A percentile compares a stretch with the other conserved stretches of the same genome.
phyloP scores from a whole-genome alignment of 805 yeast species.

The Saccharomycopsis sp. region DNA sequence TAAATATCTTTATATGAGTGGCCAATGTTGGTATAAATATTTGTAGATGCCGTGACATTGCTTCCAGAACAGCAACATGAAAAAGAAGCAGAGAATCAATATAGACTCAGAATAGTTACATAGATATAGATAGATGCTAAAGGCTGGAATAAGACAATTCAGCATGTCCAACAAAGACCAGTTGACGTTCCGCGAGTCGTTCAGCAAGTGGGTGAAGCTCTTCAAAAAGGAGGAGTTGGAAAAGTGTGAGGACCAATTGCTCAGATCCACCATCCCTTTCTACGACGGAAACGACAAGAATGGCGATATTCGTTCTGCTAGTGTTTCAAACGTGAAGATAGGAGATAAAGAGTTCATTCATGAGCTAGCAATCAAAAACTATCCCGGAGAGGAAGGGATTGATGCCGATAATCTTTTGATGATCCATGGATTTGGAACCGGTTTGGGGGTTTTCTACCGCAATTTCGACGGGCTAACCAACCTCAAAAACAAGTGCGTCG shows the following conservation, averaged over 20 bases:
- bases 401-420: conserved; percentile 49
- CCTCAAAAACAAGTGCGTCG: conserved; percentile 36
- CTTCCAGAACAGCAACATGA: background rate
- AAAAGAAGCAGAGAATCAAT: background rate
- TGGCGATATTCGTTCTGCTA: background rate
- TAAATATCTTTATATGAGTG: background rate
- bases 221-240: background rate
- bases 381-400: conserved; percentile 20
- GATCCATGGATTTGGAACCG: conserved; percentile 92
- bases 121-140: no score
- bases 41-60: no score
- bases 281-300: background rate
- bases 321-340: background rate
- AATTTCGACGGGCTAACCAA: conserved; percentile 51
- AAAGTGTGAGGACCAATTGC: background rate
- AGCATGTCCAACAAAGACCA: conserved; percentile 1
- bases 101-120: background rate
- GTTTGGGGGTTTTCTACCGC: conserved; percentile 72
- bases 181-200: background rate
- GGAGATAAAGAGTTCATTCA: background rate
- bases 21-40: no score
- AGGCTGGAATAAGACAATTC: background rate
- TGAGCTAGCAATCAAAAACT: conserved; percentile 1
- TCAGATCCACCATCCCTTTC: background rate
- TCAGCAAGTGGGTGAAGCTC: background rate